phyloP scores from a whole-genome alignment of 2,329 filamentous ascomycete species.

The Tolypocladium album region DNA sequence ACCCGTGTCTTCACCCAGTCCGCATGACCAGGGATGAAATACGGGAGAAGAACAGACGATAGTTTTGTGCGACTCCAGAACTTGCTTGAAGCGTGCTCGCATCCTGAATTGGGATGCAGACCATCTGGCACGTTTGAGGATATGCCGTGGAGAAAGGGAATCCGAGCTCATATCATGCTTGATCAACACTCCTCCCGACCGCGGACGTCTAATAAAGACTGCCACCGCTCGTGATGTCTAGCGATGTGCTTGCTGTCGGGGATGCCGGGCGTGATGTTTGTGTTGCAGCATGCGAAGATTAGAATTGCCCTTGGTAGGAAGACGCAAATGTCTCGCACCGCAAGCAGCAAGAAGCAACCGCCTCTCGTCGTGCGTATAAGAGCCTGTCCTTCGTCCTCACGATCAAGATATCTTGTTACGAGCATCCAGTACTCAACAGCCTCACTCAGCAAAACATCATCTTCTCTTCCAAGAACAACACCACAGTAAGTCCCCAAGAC shows the following conservation, averaged over 20 bases:
- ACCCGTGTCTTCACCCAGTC: neutral
- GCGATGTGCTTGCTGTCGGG: neutral
- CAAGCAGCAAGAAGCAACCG: neutral
- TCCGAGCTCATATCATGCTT: neutral
- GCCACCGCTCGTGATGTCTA: neutral
- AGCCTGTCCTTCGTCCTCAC: neutral
- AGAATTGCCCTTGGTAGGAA: neutral
- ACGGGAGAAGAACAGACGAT: neutral
- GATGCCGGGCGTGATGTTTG: neutral
- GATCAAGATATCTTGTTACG: neutral
- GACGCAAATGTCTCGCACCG: neutral
- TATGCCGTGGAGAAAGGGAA: neutral
- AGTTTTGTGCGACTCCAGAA: neutral
- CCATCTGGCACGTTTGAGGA: neutral
- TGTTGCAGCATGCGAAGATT: neutral
- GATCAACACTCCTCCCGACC: neutral
- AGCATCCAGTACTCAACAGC: neutral
- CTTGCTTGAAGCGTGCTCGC: neutral
- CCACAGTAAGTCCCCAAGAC: neutral
- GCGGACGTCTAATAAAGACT: neutral
- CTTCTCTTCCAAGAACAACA: neutral
- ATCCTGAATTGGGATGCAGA: neutral
- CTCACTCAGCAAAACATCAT: neutral
- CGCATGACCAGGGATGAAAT: neutral
- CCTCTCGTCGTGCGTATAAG: neutral